Evolutionary conservation across 164 flowering plant genomes (phyloP), one percentile per base, ranked within the genome.

Genomic region (Dillenia suffruticosa): DNA sequence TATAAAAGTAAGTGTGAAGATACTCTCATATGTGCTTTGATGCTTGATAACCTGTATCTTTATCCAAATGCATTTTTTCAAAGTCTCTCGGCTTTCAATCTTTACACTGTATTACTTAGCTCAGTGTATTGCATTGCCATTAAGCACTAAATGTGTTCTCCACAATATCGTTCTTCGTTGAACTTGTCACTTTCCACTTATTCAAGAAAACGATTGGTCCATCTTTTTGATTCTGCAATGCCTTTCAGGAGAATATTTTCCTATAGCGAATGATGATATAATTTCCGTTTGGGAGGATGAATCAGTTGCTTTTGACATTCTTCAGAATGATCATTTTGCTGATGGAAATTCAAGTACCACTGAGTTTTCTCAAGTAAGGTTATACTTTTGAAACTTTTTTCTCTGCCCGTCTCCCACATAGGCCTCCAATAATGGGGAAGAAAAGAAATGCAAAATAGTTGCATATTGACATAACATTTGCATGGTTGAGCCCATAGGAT

Each of bases 251-350:
- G 92, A 88, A 57, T 88, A 90, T 77, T 93, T 93, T 68, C 97
- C 97, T 24, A 79, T 70, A 70, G 94, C 86, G 24, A 58, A 63
- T 60, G 70, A 79, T 63, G 94, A 88, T 71, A 50, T 66, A 26
- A 49, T 90, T 58, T 79, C 85, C 51, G 90, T 90, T 14, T 93
- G 97, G 98, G 96, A 93, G 77, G 96, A 93, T 51, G 91, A 93
- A 70, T 89, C 98, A n/a, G 63, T 86, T 65, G 81, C 89, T 67
- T 89, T 93, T 56, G 79, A 87, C 73, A 80, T 63, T 49, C 68
- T 86, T 26, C 81, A 56, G 56, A 90, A 89, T 69, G 96, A 87
- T 73, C 77, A 78, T 66, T 82, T 83, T 69, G 83, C 90, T 52
- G 81, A 83, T 51, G 77, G 73, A 47, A 84, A 68, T 74, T 82